Conservation (phyloP, 2,329 filamentous ascomycete genomes). For the Talaromyces rugulosus region DNA sequence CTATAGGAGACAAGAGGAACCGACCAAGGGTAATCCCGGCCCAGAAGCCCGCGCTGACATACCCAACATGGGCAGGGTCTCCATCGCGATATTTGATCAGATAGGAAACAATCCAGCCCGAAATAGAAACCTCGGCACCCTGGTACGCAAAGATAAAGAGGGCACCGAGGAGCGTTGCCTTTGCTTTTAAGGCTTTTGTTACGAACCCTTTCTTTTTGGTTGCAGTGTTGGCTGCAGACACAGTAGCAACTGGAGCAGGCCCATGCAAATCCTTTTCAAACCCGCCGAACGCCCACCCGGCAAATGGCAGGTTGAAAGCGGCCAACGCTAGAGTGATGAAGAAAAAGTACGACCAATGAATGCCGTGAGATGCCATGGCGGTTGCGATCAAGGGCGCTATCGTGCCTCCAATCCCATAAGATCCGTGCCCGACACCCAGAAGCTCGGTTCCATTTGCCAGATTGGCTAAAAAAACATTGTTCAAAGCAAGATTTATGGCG, state of each 20-base stretch:
- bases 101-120: conserved; percentile 84
- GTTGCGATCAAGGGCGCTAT: conserved; percentile 71
- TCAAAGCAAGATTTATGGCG: conserved; percentile 50
- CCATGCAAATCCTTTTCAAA: conserved; percentile 60
- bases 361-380: conserved; percentile 58
- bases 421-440: conserved; percentile 36
- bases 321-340: conserved; percentile 59
- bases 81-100: conserved; percentile 69
- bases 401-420: conserved; percentile 57
- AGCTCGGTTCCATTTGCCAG: conserved; percentile 49
- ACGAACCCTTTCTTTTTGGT: conserved; percentile 28
- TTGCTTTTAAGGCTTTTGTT: conserved; percentile 49
- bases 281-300: conserved; percentile 64
- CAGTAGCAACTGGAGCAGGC: conserved; percentile 41
- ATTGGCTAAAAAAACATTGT: conserved; percentile 55
- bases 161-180: conserved; percentile 67
- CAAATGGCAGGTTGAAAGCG: conserved; percentile 53
- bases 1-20: conserved; percentile 64
- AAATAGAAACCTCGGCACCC: conserved; percentile 77
- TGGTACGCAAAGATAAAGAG: conserved; percentile 84
- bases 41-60: conserved; percentile 69
- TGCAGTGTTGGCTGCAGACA: conserved; percentile 35
- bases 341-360: conserved; percentile 70
- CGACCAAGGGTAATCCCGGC: conserved; percentile 71
- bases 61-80: conserved; percentile 67